These are phyloP conservation scores for Fraxinus dipetala DNA, from an alignment of 305 asterid species.

Conservation along the genomic window DNA sequence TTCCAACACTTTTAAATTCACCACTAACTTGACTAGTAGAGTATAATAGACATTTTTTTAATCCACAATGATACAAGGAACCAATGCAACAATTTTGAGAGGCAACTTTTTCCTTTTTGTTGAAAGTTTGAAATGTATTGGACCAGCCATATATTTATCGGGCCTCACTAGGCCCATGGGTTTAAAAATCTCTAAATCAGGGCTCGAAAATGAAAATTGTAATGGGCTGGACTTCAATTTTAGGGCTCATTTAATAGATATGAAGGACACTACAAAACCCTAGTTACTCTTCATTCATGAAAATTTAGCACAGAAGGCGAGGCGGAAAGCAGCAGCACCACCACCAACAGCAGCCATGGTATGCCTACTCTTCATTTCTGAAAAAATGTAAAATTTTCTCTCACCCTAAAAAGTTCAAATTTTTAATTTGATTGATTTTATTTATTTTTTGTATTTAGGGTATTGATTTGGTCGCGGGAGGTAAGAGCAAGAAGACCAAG, in stretches of 20 bases:
- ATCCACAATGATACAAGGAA: background rate
- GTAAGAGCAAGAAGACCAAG: constrained; percentile 47
- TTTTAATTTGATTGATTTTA: background rate
- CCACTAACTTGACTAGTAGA: background rate
- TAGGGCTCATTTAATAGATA: background rate
- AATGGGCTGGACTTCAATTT: background rate
- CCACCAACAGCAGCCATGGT: constrained; percentile 24
- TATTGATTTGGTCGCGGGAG: constrained; percentile 52
- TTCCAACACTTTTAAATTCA: background rate
- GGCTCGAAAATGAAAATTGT: background rate
- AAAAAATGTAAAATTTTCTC: background rate
- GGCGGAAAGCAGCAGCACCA: constrained; percentile 7
- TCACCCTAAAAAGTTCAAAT: background rate
- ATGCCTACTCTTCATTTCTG: background rate
- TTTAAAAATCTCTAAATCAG: background rate
- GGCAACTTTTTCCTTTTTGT: background rate
- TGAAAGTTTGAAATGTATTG: background rate
- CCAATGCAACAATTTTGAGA: background rate
- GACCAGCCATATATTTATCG: background rate
- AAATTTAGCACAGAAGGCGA: constrained; percentile 6
- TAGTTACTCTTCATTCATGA: background rate
- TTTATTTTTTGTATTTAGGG: constrained; percentile 24
- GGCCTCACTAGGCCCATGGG: background rate
- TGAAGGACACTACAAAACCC: constrained; percentile 16
- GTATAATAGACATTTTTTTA: background rate